A percentile compares a stretch with the other conserved stretches of the same genome.
Conservation (phyloP, 371 early-diverging fungal species). For the Mortierella sp. region DNA sequence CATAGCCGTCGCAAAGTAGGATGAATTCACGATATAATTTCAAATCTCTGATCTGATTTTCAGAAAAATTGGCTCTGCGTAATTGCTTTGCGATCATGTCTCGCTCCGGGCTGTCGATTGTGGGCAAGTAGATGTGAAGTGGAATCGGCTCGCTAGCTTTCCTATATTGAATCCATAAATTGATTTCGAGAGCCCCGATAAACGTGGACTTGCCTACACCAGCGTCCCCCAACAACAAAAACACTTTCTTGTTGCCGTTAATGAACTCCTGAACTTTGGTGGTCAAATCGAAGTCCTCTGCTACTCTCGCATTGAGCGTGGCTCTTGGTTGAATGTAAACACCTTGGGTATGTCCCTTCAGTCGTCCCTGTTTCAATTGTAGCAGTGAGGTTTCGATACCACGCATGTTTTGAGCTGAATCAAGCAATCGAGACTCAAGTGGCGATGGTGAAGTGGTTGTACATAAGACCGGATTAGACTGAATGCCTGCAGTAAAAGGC, state of each 20-base stretch:
- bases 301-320: background rate
- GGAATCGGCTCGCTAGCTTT: slow-evolving; percentile 5
- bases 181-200: slow-evolving; percentile 1
- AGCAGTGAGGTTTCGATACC: too few species aligned
- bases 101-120: slow-evolving; percentile 7
- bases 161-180: slow-evolving; percentile 7
- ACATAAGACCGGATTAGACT: too few species aligned
- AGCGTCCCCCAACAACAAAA: slow-evolving; percentile 19
- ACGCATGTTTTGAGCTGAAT: too few species aligned
- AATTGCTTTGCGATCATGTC: slow-evolving; percentile 14
- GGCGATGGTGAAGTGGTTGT: background rate
- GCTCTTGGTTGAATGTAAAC: slow-evolving; percentile 13
- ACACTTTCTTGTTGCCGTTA: slow-evolving; percentile 4
- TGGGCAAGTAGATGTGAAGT: slow-evolving; percentile 6
- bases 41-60: slow-evolving; percentile 10
- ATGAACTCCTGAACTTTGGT: slow-evolving; percentile 15
- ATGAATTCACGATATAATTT: slow-evolving; percentile 3
- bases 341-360: too few species aligned
- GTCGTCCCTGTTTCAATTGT: too few species aligned
- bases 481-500: too few species aligned
- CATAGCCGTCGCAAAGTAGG: slow-evolving; percentile 18
- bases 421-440: too few species aligned
- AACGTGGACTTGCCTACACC: slow-evolving; percentile 19
- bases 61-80: background rate
- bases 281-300: background rate